Percentiles rank a stretch among this genome's conserved stretches.
These are phyloP conservation scores for Fagus crenata DNA, from an alignment of 306 rosid species.

Conservation along the genomic window DNA sequence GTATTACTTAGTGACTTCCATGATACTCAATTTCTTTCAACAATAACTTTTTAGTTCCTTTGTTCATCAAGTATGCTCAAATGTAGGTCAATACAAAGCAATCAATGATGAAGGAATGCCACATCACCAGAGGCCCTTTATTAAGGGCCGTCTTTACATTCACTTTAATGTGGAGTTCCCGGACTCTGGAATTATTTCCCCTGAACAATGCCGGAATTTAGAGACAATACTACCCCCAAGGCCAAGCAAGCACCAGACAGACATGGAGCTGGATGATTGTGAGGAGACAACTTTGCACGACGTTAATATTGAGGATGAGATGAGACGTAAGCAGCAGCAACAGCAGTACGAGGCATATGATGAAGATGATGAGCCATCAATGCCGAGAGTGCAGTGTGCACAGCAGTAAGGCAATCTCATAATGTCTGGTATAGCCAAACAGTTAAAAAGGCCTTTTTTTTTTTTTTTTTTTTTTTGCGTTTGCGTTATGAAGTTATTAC, in stretches of 20 bases:
- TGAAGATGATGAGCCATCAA: constrained; percentile 53
- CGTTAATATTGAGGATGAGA: constrained; percentile 60
- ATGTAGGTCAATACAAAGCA: constrained; percentile 59
- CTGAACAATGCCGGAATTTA: constrained; percentile 45
- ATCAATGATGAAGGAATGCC: constrained; percentile 85
- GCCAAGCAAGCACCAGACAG: constrained; percentile 40
- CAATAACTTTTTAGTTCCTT: background rate
- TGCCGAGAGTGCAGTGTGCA: constrained; percentile 63
- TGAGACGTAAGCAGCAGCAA: constrained; percentile 55
- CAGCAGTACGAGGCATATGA: constrained; percentile 58
- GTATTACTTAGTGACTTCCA: constrained; percentile 30
- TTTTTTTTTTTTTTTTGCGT: no score
- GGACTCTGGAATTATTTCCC: constrained; percentile 47
- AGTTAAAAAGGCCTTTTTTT: background rate
- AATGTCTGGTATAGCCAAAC: constrained; percentile 1
- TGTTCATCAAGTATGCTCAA: background rate
- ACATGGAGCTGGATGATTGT: constrained; percentile 62
- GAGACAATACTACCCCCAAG: constrained; percentile 44
- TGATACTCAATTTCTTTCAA: constrained; percentile 13
- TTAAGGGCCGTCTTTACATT: constrained; percentile 62
- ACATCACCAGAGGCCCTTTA: constrained; percentile 56
- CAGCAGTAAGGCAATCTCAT: constrained; percentile 46
- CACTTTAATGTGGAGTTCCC: constrained; percentile 63
- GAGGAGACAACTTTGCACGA: constrained; percentile 71
- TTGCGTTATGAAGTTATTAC: background rate